Evolutionary conservation across 2,329 filamentous ascomycete genomes (phyloP), one percentile per base, ranked within the genome.

Genomic region (Curvularia sp.): DNA sequence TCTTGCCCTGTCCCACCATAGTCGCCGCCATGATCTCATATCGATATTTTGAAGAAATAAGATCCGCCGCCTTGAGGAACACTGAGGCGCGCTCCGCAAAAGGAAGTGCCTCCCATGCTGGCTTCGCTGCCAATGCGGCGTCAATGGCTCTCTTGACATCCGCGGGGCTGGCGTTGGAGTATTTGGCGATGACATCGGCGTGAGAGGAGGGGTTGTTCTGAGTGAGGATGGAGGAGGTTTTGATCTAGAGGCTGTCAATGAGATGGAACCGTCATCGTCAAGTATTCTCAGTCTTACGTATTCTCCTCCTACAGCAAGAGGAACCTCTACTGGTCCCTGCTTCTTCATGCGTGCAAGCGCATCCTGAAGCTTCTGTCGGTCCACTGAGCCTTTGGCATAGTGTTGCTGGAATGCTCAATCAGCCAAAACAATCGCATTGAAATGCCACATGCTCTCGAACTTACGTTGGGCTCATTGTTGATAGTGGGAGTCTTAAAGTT

Each of bases 1-100:
- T 98, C 86, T 98, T 98, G 72, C 95, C 94, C 80, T 99, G 94
- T 60, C 94, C 95, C 30, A 97, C 83, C 87, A 98, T 97, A 13
- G 95, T 97, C 43, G 92, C 87, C 7, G 95, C 94, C 91, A 98
- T 96, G 70, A 99, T 87, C 55, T 97, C 92, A 80, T 97, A 97
- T 74, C 95, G 87, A 80, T 99, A 98, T 81, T 98, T 98, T 64
- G 86, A 90, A 53, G 90, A 83, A 67, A 99, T 87, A 62, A 99
- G 83, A 75, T 98, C 93, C 32, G 94, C 94, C 3, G 95, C 94
- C 84, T 97, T 97, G 73, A 98, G 86, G 82, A 98, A 98, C 74
- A 99, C 85, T 55, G 93, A 91, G 12, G 94, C 94, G 53, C 94
- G 87, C 79, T 98, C 94, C 47, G 91, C 87, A 74, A 98, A 98